phyloP scores from a whole-genome alignment of 441 rosid species.

The Bruguiera hainesii region DNA sequence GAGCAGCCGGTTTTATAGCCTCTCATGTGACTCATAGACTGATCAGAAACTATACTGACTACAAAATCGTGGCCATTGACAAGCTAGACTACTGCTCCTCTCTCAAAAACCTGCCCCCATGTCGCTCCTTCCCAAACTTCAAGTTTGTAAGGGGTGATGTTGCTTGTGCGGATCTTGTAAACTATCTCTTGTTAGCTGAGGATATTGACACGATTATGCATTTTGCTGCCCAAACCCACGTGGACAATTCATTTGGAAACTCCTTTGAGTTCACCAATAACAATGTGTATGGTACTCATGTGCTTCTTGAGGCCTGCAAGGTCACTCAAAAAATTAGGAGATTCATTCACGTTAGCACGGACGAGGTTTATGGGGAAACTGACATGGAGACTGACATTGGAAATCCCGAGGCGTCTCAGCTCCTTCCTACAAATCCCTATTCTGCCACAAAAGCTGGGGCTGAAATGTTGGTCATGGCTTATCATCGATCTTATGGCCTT shows the following conservation, averaged over 20 bases:
- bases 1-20: conserved; percentile 69
- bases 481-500: conserved; percentile 51
- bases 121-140: conserved; percentile 48
- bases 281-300: conserved; percentile 64
- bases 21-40: conserved; percentile 53
- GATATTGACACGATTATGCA: conserved; percentile 62
- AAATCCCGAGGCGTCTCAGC: conserved; percentile 61
- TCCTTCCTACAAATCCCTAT: conserved; percentile 59
- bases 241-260: conserved; percentile 65
- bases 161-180: conserved; percentile 55
- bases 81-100: conserved; percentile 63
- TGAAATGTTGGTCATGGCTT: conserved; percentile 68
- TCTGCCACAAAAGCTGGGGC: conserved; percentile 69
- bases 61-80: conserved; percentile 58
- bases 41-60: conserved; percentile 44
- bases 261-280: conserved; percentile 61
- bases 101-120: conserved; percentile 49
- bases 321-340: conserved; percentile 49
- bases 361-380: conserved; percentile 66
- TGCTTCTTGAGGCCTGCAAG: conserved; percentile 65
- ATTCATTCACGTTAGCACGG: conserved; percentile 70
- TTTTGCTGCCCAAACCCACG: conserved; percentile 67
- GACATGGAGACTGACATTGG: conserved; percentile 53
- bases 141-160: conserved; percentile 60
- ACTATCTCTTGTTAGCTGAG: conserved; percentile 46